phyloP scores from a whole-genome alignment of 1,139 yeast genomes.

The Pichia sp. region DNA sequence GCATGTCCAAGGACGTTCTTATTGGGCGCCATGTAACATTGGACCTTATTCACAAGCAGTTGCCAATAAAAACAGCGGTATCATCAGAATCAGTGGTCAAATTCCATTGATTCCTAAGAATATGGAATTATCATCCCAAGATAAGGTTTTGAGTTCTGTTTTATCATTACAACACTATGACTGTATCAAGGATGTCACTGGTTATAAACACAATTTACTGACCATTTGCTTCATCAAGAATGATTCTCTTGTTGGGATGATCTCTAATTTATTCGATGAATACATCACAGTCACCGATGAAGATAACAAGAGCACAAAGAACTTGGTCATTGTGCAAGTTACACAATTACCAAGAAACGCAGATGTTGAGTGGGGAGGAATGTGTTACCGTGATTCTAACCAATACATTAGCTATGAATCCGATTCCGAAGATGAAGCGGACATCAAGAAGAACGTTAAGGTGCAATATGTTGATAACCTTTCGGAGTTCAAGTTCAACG shows the following conservation, averaged over 20 bases:
- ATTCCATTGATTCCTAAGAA: conserved; percentile 77
- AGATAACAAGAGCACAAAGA: conserved; percentile 23
- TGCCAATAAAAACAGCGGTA: conserved; percentile 42
- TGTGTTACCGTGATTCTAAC: conserved; percentile 37
- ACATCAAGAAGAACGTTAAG: conserved; percentile 2
- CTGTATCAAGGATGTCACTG: conserved; percentile 58
- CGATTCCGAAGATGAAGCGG: conserved; percentile 11
- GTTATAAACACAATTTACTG: conserved; percentile 42
- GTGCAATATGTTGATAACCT: conserved; percentile 10
- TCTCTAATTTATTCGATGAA: conserved; percentile 40
- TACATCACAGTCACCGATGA: conserved; percentile 31
- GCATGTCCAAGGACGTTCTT: conserved; percentile 88
- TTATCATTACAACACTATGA: conserved; percentile 74
- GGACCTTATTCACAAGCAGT: conserved; percentile 96
- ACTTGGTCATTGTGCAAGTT: conserved; percentile 57
- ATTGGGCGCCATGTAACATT: conserved; percentile 98
- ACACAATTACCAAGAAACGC: conserved; percentile 68
- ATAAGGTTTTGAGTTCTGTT: conserved; percentile 39
- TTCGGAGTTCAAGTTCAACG: background rate
- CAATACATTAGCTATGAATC: conserved; percentile 14
- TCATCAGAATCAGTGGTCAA: conserved; percentile 84
- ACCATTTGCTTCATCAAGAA: conserved; percentile 55
- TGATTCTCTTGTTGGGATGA: conserved; percentile 31
- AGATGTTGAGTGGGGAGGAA: conserved; percentile 76
- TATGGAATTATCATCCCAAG: conserved; percentile 45